A percentile compares a stretch with the other conserved stretches of the same genome.
Conservation (phyloP, 106 monocot genomes). For the Vanilla planifolia region DNA sequence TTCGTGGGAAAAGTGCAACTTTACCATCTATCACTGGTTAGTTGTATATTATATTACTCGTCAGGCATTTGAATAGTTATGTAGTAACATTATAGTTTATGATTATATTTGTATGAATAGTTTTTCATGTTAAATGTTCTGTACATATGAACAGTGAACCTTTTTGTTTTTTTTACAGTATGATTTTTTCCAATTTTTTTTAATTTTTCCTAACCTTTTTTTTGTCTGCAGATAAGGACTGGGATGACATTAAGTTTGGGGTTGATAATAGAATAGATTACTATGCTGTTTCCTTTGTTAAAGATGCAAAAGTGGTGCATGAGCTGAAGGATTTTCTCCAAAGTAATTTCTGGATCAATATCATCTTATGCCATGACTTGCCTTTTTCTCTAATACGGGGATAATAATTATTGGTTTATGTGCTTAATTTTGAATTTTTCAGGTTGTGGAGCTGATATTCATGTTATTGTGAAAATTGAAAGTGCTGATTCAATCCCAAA, state of each 20-base stretch:
- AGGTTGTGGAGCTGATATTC: slow-evolving; percentile 87
- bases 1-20: slow-evolving; percentile 97
- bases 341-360: slow-evolving; percentile 33
- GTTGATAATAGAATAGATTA: slow-evolving; percentile 95
- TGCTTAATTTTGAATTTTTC: background rate
- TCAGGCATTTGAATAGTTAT: background rate
- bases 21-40: slow-evolving; percentile 94
- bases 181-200: background rate
- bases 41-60: slow-evolving; percentile 5
- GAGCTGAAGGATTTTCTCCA: slow-evolving; percentile 90
- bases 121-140: background rate
- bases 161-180: background rate
- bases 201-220: background rate
- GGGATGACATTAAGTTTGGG: slow-evolving; percentile 99
- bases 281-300: slow-evolving; percentile 98
- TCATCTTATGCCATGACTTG: too few relatives aligned
- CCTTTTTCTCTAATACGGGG: too few relatives aligned
- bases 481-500: slow-evolving; percentile 99
- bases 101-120: too few relatives aligned
- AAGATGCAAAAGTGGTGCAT: slow-evolving; percentile 95
- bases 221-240: slow-evolving; percentile 90
- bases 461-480: slow-evolving; percentile 98
- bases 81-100: background rate
- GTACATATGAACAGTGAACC: background rate
- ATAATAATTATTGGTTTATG: too few relatives aligned